Percentiles rank a stretch among this genome's conserved stretches.
Evolutionary conservation across 345 rosid species (phyloP).

Genomic region (Bretschneidera sinensis): DNA sequence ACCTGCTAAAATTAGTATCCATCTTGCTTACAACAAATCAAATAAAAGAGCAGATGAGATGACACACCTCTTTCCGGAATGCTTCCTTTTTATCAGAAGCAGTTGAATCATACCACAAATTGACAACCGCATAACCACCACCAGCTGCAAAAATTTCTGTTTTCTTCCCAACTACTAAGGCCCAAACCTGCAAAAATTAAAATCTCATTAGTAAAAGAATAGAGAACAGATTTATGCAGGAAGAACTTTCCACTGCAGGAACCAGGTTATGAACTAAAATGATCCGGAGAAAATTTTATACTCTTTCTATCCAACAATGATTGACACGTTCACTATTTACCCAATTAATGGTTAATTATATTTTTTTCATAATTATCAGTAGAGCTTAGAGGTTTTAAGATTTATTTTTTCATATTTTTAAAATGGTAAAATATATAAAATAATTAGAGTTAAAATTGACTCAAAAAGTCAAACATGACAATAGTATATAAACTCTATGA

Average conservation of each 20-base stretch:
- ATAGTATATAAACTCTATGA: not conserved
- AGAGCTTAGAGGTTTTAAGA: too few species aligned
- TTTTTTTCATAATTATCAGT: too few species aligned
- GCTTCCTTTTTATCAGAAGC: slow-evolving; percentile 80
- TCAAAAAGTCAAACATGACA: too few species aligned
- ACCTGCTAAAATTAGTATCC: not conserved
- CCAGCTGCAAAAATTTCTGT: slow-evolving; percentile 92
- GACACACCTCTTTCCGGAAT: slow-evolving; percentile 86
- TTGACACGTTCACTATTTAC: too few species aligned
- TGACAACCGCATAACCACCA: slow-evolving; percentile 79
- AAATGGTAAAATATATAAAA: too few species aligned
- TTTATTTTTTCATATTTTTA: too few species aligned
- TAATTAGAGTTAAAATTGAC: too few species aligned
- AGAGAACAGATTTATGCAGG: not conserved
- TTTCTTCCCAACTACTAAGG: slow-evolving; percentile 87
- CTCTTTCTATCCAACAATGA: too few species aligned
- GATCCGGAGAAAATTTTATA: too few species aligned
- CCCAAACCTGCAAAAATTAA: slow-evolving; percentile 71
- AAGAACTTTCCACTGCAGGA: not conserved
- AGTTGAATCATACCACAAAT: slow-evolving; percentile 91
- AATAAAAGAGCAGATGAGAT: slow-evolving; percentile 14
- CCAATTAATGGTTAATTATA: too few species aligned
- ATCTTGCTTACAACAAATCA: not conserved
- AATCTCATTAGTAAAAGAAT: slow-evolving; percentile 11
- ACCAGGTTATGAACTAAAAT: not conserved